Evolutionary conservation across 345 rosid species (phyloP), one percentile per base, ranked within the genome.

Genomic region (Gossypium stocksii): DNA sequence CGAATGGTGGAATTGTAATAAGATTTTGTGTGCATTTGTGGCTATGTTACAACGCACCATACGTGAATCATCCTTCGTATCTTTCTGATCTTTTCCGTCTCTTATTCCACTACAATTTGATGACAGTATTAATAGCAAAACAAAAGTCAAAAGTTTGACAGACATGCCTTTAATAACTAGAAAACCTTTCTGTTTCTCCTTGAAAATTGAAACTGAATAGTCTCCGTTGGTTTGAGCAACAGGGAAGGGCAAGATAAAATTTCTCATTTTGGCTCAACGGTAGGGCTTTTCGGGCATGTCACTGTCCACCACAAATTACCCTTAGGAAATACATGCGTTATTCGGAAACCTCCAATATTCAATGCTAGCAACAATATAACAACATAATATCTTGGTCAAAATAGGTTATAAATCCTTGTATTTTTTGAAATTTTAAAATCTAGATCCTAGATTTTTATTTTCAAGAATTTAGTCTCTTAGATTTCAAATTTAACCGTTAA

Each of bases 31-130:
- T 49, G 59, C 59, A 16, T 68, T 44, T 68, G 23, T 9, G 45
- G 4, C 20, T 56, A 7, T 1, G 11, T 2, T 15, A 49, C 17
- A 48, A 16, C 12, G 8, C 58, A 48, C 48, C 22, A 9, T 1
- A 9, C 16, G 8, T 15, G 41, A 0, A 46, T 7, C 1, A 4
- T 49, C 16, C 4, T 49, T 8, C 3, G 9, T 16, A 7, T 17
- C 15, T 67, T 14, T 67, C 41, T 46, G 53, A 20, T 44, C 44
- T 15, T 16, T 11, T 67, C 43, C 22, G 15, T 67, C 57, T 45
- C 53, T 20, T 20, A 45, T 66, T 7, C 70, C 70, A 23, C 22
- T 8, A 15, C 57, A 68, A 49, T 68, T 49, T 68, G 72, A 68
- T 25, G 10, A 25, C 23, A 51, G 59, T 25, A 17, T 25, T 16